phyloP scores from a whole-genome alignment of 257 asterid genomes.

The Lycium barbarum region DNA sequence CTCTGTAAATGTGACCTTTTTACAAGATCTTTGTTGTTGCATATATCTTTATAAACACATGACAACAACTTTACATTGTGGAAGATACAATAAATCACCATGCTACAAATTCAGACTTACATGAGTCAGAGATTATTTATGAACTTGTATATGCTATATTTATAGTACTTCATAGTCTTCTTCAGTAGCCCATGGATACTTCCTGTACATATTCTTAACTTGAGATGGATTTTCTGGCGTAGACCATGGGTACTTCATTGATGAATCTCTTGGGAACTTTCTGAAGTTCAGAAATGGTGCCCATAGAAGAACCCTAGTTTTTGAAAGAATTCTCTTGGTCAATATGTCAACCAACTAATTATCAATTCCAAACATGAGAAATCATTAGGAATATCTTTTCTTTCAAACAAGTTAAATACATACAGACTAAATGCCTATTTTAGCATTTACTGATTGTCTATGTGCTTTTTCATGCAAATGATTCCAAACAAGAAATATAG shows the following conservation, averaged over 20 bases:
- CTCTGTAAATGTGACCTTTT: too few species aligned
- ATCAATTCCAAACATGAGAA: neutral
- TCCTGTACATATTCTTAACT: slow-evolving; percentile 57
- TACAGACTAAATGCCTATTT: neutral
- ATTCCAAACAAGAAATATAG: too few species aligned
- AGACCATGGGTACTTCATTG: slow-evolving; percentile 86
- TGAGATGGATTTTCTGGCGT: slow-evolving; percentile 65
- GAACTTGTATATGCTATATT: neutral
- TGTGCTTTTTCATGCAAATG: neutral
- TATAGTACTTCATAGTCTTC: slow-evolving; percentile 68
- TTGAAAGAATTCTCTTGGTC: neutral
- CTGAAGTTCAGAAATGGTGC: slow-evolving; percentile 92
- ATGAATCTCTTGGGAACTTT: slow-evolving; percentile 80
- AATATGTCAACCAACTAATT: neutral
- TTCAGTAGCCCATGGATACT: slow-evolving; percentile 77
- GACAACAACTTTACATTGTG: neutral
- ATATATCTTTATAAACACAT: too few species aligned
- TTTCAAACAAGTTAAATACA: too few species aligned
- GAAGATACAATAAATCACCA: neutral
- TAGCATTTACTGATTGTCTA: neutral
- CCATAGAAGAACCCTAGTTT: slow-evolving; percentile 69
- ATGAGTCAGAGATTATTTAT: neutral
- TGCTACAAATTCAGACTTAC: neutral
- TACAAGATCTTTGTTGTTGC: too few species aligned
- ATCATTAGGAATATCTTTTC: neutral